phyloP scores from a whole-genome alignment of 2,329 filamentous ascomycete species.

The Fusarium scirpi region DNA sequence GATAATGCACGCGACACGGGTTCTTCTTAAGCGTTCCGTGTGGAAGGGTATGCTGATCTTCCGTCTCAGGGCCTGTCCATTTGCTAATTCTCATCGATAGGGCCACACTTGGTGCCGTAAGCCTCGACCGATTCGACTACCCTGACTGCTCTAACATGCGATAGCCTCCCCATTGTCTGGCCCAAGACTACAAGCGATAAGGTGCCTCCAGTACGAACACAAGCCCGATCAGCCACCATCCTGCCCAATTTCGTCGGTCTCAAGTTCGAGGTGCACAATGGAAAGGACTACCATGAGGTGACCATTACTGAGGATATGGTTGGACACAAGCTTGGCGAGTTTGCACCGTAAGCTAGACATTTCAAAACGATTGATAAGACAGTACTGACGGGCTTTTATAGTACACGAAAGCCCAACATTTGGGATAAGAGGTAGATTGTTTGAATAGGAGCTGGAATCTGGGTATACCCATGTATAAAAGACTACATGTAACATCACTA shows the following conservation, averaged over 20 bases:
- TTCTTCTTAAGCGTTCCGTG: conserved; percentile 79
- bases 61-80: neutral
- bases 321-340: conserved; percentile 93
- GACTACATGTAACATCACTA: conserved; percentile 49
- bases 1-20: conserved; percentile 76
- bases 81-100: conserved; percentile 50
- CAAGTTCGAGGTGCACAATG: conserved; percentile 91
- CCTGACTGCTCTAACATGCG: conserved; percentile 44
- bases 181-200: conserved; percentile 70
- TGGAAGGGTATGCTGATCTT: conserved; percentile 78
- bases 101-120: conserved; percentile 67
- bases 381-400: conserved; percentile 45
- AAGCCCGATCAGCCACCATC: conserved; percentile 89
- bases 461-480: conserved; percentile 48
- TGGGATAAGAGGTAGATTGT: conserved; percentile 57
- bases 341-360: conserved; percentile 76
- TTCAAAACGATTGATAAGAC: neutral
- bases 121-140: conserved; percentile 37
- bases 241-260: conserved; percentile 92
- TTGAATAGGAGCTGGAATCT: conserved; percentile 33
- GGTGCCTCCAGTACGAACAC: conserved; percentile 81
- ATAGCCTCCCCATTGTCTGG: conserved; percentile 72
- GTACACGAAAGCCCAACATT: conserved; percentile 70
- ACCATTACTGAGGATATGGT: conserved; percentile 96
- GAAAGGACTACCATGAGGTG: conserved; percentile 86